Evolutionary conservation across 495 filamentous ascomycete genomes (phyloP).

Genomic region (Pseudotulostoma volvatum): DNA sequence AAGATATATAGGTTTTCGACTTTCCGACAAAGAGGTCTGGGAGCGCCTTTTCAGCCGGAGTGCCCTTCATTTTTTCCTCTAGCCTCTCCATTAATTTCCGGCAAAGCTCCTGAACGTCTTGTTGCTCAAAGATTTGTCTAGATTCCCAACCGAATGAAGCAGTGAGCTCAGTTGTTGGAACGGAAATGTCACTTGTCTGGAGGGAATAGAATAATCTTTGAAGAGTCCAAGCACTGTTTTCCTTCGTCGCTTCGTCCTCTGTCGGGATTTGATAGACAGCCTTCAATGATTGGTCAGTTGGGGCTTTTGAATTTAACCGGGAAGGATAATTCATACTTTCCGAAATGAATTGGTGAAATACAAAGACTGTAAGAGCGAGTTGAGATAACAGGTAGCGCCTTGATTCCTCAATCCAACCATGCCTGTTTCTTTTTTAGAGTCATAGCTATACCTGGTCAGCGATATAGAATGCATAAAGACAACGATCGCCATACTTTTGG

Average conservation of each 20-base stretch:
- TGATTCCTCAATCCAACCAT: slow-evolving; percentile 96
- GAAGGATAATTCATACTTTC: slow-evolving; percentile 40
- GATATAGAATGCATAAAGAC: not conserved
- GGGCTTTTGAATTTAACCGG: not conserved
- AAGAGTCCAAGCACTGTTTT: slow-evolving; percentile 83
- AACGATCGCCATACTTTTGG: slow-evolving; percentile 44
- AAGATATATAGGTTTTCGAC: slow-evolving; percentile 95
- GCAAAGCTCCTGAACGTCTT: slow-evolving; percentile 95
- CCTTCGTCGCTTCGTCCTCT: slow-evolving; percentile 56
- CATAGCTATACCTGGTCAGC: slow-evolving; percentile 45
- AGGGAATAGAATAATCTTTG: slow-evolving; percentile 90
- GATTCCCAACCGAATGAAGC: slow-evolving; percentile 97
- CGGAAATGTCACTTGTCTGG: slow-evolving; percentile 64
- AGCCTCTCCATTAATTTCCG: slow-evolving; percentile 92
- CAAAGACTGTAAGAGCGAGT: slow-evolving; percentile 88
- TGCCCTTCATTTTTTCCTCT: slow-evolving; percentile 96
- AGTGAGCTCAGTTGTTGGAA: slow-evolving; percentile 83
- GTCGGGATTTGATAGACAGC: slow-evolving; percentile 95
- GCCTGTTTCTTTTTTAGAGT: slow-evolving; percentile 96
- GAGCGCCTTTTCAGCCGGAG: slow-evolving; percentile 79
- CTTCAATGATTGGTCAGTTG: slow-evolving; percentile 23
- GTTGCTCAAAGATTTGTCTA: slow-evolving; percentile 94
- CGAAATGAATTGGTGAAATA: slow-evolving; percentile 97
- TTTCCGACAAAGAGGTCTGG: slow-evolving; percentile 87
- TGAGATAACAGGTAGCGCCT: slow-evolving; percentile 95